phyloP scores from a whole-genome alignment of 1,284 basidiomycete genomes.

The Inonotus obliquus region DNA sequence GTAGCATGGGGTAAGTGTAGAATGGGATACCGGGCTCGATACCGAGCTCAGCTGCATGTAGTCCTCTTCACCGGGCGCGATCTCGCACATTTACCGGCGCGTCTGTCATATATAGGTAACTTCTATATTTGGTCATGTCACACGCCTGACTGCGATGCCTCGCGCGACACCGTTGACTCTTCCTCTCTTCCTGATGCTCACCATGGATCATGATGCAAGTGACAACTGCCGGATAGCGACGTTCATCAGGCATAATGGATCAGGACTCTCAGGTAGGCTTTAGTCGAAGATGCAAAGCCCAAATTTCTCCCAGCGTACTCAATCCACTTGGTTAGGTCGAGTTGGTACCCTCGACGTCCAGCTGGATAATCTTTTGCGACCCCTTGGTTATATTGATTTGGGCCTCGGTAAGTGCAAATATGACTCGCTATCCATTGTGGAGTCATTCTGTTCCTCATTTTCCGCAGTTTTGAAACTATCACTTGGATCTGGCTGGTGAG shows the following conservation, averaged over 20 bases:
- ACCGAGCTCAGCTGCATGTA: no score
- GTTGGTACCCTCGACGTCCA: constrained; percentile 80
- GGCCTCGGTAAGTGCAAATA: constrained; percentile 54
- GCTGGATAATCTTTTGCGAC: constrained; percentile 64
- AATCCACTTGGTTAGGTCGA: constrained; percentile 67
- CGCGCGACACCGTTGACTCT: not conserved
- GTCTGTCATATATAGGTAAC: not conserved
- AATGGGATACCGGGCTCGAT: no score
- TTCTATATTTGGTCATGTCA: constrained; percentile 1
- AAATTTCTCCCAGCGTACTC: constrained; percentile 40
- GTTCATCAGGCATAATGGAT: constrained; percentile 68
- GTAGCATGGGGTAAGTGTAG: no score
- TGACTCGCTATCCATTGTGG: constrained; percentile 70
- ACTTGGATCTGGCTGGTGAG: constrained; percentile 72
- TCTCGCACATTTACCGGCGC: no score
- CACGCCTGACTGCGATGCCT: not conserved
- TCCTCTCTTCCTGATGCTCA: constrained; percentile 2
- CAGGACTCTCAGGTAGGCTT: constrained; percentile 58
- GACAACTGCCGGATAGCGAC: constrained; percentile 68
- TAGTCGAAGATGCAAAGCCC: constrained; percentile 44
- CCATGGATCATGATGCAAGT: constrained; percentile 62
- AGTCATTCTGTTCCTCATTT: constrained; percentile 71
- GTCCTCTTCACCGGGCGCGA: no score
- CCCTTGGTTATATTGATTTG: constrained; percentile 68
- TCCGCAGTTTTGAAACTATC: no score